Conservation (phyloP, 106 monocot genomes). For the Dactylorhiza incarnata region DNA sequence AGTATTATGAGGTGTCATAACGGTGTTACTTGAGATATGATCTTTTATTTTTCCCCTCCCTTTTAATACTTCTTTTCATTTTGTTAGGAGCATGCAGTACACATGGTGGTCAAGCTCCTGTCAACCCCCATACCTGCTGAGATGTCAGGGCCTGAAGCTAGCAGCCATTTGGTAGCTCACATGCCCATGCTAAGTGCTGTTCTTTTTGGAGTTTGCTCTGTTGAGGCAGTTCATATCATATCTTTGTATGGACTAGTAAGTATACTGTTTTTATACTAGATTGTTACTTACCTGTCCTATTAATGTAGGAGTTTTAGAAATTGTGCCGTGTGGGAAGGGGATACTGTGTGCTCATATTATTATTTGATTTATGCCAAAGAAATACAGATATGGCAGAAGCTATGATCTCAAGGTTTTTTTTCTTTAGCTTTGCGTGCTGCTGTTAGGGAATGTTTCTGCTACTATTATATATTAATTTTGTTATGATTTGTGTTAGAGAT, state of each 20-base stretch:
- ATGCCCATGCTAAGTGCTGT: slow-evolving; percentile 72
- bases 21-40: background rate
- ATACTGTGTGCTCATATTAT: background rate
- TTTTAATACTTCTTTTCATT: background rate
- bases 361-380: background rate
- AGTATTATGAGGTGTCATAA: background rate
- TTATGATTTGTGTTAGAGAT: background rate
- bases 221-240: slow-evolving; percentile 82
- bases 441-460: background rate
- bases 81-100: slow-evolving; percentile 76
- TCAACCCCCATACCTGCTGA: slow-evolving; percentile 52
- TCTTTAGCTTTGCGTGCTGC: background rate
- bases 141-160: slow-evolving; percentile 29
- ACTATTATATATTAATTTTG: background rate
- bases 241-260: slow-evolving; percentile 88
- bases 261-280: background rate
- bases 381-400: background rate
- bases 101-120: slow-evolving; percentile 60
- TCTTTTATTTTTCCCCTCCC: background rate
- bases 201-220: slow-evolving; percentile 45
- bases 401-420: background rate
- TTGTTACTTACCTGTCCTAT: background rate
- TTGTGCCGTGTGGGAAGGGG: background rate
- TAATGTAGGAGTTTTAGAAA: background rate
- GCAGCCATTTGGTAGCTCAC: slow-evolving; percentile 52